Base-by-base conservation (phyloP, 148 eudicot species). In the Dysphania ambrosioides region DNA sequence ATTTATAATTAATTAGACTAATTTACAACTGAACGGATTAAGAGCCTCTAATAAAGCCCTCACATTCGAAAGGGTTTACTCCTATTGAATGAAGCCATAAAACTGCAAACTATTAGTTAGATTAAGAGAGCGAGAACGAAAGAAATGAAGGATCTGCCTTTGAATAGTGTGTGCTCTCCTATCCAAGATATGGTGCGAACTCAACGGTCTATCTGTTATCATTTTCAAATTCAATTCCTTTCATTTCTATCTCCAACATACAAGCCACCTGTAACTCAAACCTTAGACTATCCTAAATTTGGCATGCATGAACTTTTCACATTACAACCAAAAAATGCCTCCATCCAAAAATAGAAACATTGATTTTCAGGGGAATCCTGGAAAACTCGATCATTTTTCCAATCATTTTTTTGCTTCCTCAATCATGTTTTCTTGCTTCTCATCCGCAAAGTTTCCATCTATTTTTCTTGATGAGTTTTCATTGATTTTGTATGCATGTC, bases 141-240 rank as follows among this genome's bases (percentile, higher is more conserved):
- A 13, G 24, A 10, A 15, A 7, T 19, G 66, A 26, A 63, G 57
- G n/a, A 11, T 36, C 6, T 11, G 21, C 18, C 30, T 3, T 41
- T 36, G 40, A 36, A 36, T 36, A 36, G 40, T 13, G 16, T 24
- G 69, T 18, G 21, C 42, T 61, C 29, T 65, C 47, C 42, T 64
- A 9, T 67, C 55, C 55, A 70, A 68, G 63, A 75, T 71, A 74
- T 38, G 66, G 44, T 71, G 71, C 78, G 78, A 79, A 74, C 64
- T 70, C 66, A 71, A 74, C 73, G 82, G 71, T 69, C 35, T 56
- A 19, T 65, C 72, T 51, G 51, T 24, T 47, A 44, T 2, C 21
- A 6, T 15, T 60, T 26, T 27, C n/a, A n/a, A n/a, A n/a, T n/a
- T n/a, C 11, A 70, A 30, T 15, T 70, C 75, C n/a, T 19, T 70